Percentiles rank a stretch among this genome's conserved stretches.
Evolutionary conservation across 208 protist genomes (phyloP).

Genomic region (Leishmania amazonensis): DNA sequence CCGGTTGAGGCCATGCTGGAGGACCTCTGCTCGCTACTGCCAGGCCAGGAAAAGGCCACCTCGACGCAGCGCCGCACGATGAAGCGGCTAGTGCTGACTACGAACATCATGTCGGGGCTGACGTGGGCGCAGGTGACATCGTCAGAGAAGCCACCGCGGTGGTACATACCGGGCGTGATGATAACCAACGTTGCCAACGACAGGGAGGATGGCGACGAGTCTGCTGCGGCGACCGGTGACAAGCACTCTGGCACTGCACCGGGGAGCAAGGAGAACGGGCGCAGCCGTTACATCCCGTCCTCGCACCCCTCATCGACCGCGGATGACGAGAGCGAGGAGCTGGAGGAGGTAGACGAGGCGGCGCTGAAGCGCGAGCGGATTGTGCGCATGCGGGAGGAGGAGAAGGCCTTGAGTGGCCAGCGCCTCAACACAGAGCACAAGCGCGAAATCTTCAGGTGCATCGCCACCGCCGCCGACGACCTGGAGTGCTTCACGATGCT

Average conservation of each 20-base stretch:
- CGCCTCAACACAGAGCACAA: conserved; percentile 79
- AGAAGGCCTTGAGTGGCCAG: conserved; percentile 71
- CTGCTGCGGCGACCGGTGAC: background rate
- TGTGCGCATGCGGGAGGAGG: conserved; percentile 52
- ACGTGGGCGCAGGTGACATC: conserved; percentile 46
- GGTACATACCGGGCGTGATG: conserved; percentile 62
- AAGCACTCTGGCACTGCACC: background rate
- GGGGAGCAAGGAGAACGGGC: background rate
- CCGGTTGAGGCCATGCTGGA: conserved; percentile 61
- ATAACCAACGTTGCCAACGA: background rate
- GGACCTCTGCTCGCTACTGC: conserved; percentile 58
- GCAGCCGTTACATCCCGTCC: background rate
- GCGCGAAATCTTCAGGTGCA: conserved; percentile 70
- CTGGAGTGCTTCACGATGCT: conserved; percentile 82
- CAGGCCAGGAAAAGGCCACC: conserved; percentile 22
- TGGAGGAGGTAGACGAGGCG: conserved; percentile 32
- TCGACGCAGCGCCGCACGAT: conserved; percentile 46
- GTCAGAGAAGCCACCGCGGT: conserved; percentile 63
- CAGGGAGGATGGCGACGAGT: background rate
- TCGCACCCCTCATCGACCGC: background rate
- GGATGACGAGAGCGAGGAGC: conserved; percentile 9
- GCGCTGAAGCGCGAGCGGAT: conserved; percentile 43
- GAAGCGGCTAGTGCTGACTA: conserved; percentile 64
- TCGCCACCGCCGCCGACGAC: conserved; percentile 66
- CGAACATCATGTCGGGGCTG: conserved; percentile 53